These are phyloP conservation scores for Leishmania tarentolae DNA, from an alignment of 208 protist genomes.

Conservation along the genomic window DNA sequence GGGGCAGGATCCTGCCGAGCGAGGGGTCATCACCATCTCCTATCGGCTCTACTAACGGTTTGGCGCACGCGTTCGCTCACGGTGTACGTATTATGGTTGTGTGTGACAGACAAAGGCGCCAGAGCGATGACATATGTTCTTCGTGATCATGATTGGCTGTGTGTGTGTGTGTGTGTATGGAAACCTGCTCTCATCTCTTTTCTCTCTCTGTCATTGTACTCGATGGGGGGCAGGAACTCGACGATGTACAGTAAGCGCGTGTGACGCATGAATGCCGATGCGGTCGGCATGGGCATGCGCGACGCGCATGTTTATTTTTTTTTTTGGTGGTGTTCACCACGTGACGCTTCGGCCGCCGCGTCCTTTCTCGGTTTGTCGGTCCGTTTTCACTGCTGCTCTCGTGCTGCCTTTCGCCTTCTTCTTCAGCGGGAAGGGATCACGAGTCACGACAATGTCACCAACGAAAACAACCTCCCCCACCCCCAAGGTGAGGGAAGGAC, in stretches of 20 bases:
- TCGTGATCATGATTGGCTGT: not conserved
- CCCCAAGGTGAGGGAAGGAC: too few species aligned
- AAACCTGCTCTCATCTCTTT: not conserved
- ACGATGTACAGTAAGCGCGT: conserved; percentile 1
- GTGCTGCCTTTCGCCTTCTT: not conserved
- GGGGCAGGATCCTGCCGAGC: conserved; percentile 13
- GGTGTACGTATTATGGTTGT: not conserved
- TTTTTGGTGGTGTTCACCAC: too few species aligned
- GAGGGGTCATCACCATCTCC: conserved; percentile 57
- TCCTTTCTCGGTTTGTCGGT: too few species aligned
- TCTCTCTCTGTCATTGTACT: not conserved
- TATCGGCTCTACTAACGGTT: conserved; percentile 67
- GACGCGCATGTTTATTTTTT: not conserved
- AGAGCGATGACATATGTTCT: not conserved
- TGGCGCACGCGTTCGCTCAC: not conserved
- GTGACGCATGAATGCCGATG: not conserved
- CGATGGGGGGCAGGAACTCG: not conserved
- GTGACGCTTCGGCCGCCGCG: too few species aligned
- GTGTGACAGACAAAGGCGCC: not conserved
- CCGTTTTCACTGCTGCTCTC: not conserved
- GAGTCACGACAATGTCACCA: too few species aligned
- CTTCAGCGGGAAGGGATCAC: too few species aligned
- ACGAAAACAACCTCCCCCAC: too few species aligned
- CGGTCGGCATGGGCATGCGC: not conserved
- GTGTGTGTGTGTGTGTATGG: not conserved